Base-by-base conservation (phyloP, 208 protist species). In the Lotmaria passim region DNA sequence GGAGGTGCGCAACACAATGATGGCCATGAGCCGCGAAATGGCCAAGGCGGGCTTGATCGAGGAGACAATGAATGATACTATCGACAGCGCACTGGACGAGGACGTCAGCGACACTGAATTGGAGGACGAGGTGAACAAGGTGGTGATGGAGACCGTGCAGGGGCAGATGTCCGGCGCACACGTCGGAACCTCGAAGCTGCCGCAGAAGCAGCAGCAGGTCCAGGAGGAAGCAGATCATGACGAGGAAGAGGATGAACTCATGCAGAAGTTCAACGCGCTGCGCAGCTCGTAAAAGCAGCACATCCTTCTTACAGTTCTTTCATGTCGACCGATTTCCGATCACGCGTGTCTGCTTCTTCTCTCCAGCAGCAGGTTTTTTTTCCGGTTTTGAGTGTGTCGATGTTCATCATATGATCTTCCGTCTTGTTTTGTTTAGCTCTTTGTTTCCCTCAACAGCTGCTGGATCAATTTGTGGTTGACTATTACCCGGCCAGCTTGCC, bases 41-140 rank as follows among this genome's bases (percentile, higher is more conserved):
- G 77, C 75, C 44, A 96, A 95, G 71, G 85, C 89, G n/a, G 93
- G 93, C 6, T 46, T 97, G 10, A 94, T 97, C 53, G 91, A 97
- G 53, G 90, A 94, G 63, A 95, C 94, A 78, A 89, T 95, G 73
- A 90, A 90, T 53, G 93, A 97, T 74, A 85, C 87, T 11, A 78
- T 97, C 31, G 93, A 97, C 68, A 68, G 79, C 56, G 89, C 80
- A 8, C 69, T 96, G 11, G 91, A 91, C 36, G 86, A 93, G 19
- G 90, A 90, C 63, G 90, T 96, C 66, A 91, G 82, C 51, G 89
- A 97, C 58, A 81, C 77, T 14, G 93, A 95, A 67, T 79, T 95
- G 26, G 93, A 97, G 38, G 86, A 91, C 12, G 91, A 97, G 70
- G 90, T 97, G 15, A 85, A 72, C 70, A 94, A 96, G 76, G 89